A percentile compares a stretch with the other conserved stretches of the same genome.
These are phyloP conservation scores for Leccinum subspadiceum DNA, from an alignment of 1,284 basidiomycete genomes.

Conservation along the genomic window DNA sequence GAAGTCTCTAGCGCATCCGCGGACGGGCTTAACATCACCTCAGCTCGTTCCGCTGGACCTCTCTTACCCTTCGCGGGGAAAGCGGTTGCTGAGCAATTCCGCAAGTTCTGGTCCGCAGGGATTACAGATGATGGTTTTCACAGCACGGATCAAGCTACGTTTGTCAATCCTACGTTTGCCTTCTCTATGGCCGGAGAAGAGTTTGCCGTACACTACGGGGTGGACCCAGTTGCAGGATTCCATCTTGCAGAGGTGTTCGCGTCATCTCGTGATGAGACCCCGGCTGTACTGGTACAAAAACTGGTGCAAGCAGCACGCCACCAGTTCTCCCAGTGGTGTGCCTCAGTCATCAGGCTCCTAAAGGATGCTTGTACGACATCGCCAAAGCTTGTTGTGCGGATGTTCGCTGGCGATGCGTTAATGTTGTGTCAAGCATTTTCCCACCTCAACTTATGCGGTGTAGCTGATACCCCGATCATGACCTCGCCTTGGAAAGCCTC, in stretches of 20 bases:
- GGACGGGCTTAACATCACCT: background rate
- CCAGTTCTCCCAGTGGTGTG: slow-evolving; percentile 30
- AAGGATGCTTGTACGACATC: slow-evolving; percentile 11
- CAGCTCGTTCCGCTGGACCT: slow-evolving; percentile 41
- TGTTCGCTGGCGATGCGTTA: slow-evolving; percentile 35
- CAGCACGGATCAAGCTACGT: slow-evolving; percentile 22
- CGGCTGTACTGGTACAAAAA: slow-evolving; percentile 3
- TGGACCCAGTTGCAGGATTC: slow-evolving; percentile 45
- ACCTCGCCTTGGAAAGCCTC: slow-evolving; percentile 38
- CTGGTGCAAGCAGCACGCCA: slow-evolving; percentile 15
- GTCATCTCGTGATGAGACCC: slow-evolving; percentile 1
- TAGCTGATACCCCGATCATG: slow-evolving; percentile 30
- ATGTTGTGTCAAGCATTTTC: slow-evolving; percentile 31
- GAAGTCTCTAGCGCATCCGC: background rate
- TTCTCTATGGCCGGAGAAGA: slow-evolving; percentile 43
- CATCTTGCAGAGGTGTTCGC: slow-evolving; percentile 42
- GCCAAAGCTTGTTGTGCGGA: slow-evolving; percentile 26
- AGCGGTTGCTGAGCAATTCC: slow-evolving; percentile 25
- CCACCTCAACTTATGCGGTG: slow-evolving; percentile 19
- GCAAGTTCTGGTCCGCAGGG: slow-evolving; percentile 44
- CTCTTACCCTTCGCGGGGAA: slow-evolving; percentile 20
- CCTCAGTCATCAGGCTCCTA: slow-evolving; percentile 13
- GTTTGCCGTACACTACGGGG: slow-evolving; percentile 47
- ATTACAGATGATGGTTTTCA: slow-evolving; percentile 32
- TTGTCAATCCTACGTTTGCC: slow-evolving; percentile 47